Conservation (phyloP, 371 early-diverging fungal genomes). For the Mucor piriformis region DNA sequence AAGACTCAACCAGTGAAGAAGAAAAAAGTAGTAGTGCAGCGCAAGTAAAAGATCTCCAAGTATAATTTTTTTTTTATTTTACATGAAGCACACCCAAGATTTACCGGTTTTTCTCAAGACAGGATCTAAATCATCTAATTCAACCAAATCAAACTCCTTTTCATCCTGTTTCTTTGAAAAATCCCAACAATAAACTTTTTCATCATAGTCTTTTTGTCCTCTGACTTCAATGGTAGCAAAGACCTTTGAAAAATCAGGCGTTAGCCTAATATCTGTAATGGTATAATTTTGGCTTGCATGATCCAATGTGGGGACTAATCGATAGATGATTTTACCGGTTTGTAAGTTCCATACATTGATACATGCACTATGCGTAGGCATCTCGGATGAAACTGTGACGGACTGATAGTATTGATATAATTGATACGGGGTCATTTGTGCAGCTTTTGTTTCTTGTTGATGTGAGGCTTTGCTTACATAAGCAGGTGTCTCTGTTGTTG, state of each 20-base stretch:
- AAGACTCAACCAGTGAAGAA: constrained; percentile 14
- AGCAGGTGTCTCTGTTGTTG: constrained; percentile 4
- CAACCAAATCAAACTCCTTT: constrained; percentile 15
- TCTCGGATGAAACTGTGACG: not conserved
- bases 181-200: constrained; percentile 45
- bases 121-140: constrained; percentile 21
- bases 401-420: constrained; percentile 37
- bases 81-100: constrained; percentile 46
- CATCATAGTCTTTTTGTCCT: constrained; percentile 21
- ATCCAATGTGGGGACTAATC: constrained; percentile 39
- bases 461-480: constrained; percentile 21
- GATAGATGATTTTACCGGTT: constrained; percentile 51
- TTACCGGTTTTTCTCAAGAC: constrained; percentile 25
- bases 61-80: not conserved
- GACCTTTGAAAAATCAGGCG: constrained; percentile 32
- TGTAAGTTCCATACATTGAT: constrained; percentile 62
- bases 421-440: constrained; percentile 44
- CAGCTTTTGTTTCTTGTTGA: too few relatives aligned
- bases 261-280: constrained; percentile 43
- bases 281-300: constrained; percentile 24
- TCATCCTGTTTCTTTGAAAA: constrained; percentile 12
- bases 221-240: constrained; percentile 42
- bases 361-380: constrained; percentile 41
- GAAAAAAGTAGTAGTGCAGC: constrained; percentile 13
- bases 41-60: constrained; percentile 15